Percentiles rank a stretch among this genome's conserved stretches.
phyloP scores from a whole-genome alignment of 176 grass and related monocot species.

The Triticum monococcum region DNA sequence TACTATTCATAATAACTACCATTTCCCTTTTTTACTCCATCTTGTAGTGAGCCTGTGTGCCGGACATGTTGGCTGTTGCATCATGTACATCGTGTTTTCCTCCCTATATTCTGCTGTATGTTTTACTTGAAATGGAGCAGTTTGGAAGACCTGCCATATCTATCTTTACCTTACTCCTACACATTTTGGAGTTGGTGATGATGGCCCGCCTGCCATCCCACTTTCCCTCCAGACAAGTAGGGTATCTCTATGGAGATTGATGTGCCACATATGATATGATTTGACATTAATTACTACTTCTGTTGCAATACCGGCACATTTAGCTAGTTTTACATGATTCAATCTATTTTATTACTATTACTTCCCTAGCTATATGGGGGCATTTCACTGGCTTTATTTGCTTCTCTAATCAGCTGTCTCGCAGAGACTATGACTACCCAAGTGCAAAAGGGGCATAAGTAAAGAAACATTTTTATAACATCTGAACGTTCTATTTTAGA shows the following conservation, averaged over 20 bases:
- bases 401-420: background rate
- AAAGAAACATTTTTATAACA: background rate
- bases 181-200: background rate
- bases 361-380: background rate
- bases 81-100: background rate
- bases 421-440: background rate
- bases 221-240: background rate
- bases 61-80: background rate
- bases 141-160: background rate
- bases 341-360: background rate
- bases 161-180: background rate
- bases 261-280: background rate
- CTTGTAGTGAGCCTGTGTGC: background rate
- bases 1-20: background rate
- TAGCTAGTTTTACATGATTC: background rate
- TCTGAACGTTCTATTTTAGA: background rate
- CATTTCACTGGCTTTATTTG: background rate
- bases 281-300: background rate
- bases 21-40: background rate
- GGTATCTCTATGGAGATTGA: background rate
- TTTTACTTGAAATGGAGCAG: background rate
- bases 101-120: background rate
- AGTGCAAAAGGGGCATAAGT: background rate
- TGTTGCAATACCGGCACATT: background rate
- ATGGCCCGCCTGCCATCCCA: background rate